Base-by-base conservation (phyloP, 139 green algal species). In the Diplosphaera chodatii region DNA sequence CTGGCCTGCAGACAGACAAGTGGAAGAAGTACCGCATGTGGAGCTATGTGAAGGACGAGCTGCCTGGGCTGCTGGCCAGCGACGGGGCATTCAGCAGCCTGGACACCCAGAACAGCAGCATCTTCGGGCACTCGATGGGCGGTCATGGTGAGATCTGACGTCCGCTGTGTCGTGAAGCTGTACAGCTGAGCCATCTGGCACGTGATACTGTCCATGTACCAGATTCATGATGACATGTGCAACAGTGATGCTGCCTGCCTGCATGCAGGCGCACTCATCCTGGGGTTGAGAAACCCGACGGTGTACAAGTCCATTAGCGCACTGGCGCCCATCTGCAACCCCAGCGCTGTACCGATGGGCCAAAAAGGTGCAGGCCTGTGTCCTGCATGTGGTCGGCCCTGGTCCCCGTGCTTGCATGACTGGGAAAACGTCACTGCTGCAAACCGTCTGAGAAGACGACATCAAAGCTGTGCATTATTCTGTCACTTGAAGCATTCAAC, bases 11-110 rank as follows among this genome's bases (percentile, higher is more conserved):
- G 48, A 59, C 64, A 25, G 56, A 40, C 37, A 73, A 70, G 81
- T 96, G 89, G 91, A 83, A 83, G 74, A 74, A 91, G 31, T 99
- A 87, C 75, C 87, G 86, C 67, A 99, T 99, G 95, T 96, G 98
- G 69, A 88, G 93, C 65, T 97, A 95, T 75, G 80, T 97, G 20
- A 84, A 80, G 1, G 65, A 91, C 71, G 94, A 97, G 77, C 80
- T 96, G 32, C 87, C 85, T 16, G 32, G 55, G 22, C 33, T 87
- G 27, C 48, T 94, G 22, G 29, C 64, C 8, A 32, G 0, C 18
- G n/a, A 69, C 25, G 33, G 55, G 13, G n/a, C 78, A 28, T 81
- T 89, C 1, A 56, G 72, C 25, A 68, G 79, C 23, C 40, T 93
- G 41, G 85, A 92, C 73, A 70, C 40, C 29, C 41, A 32, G 23